Evolutionary conservation across 345 rosid genomes (phyloP), one percentile per base, ranked within the genome.

Genomic region (Noccaea bulbosa): DNA sequence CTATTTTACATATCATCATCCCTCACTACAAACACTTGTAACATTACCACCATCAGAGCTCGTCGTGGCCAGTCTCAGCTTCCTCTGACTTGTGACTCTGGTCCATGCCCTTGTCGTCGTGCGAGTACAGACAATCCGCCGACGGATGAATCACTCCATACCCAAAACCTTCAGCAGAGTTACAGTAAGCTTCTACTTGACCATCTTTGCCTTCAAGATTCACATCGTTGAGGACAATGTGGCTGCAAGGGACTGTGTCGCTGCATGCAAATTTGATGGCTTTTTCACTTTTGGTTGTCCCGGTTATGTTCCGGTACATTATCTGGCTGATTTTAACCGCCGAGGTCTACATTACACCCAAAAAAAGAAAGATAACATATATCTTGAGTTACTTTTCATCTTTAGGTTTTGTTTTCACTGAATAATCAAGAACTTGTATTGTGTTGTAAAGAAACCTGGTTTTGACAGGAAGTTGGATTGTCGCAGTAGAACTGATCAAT

Each of bases 401-500:
- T 65, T 65, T 40, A 41, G 46, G 59, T 47, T 56, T 47, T 32
- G 38, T 32, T 15, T 64, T 46, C 32, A 65, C 32, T 15, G 35
- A 46, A 46, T 30, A 49, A 34, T 71, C 69, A 54, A 6, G 11
- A 53, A 39, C 32, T 30, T 49, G 52, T 55, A 15, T 15, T 45
- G 35, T 38, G 55, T 17, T 9, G 20, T n/a, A 49, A 41, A 6
- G 62, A 49, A 43, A 92, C 98, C 98, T 90, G 97, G 78, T 92
- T 95, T 77, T 77, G 82, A 81, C 99, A 95, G 15, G 79, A 5
- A 63, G 51, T 65, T 16, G 97, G 94, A 24, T 95, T 88, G 82
- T 95, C 99, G 44, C 99, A 95, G 80, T 95, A 95, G 93, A 92
- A 95, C 66, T 95, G 98, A 72, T 95, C 99, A 11, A 95, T 95